Conservation (phyloP, 805 yeast genomes). For the Candida glaebosa region DNA sequence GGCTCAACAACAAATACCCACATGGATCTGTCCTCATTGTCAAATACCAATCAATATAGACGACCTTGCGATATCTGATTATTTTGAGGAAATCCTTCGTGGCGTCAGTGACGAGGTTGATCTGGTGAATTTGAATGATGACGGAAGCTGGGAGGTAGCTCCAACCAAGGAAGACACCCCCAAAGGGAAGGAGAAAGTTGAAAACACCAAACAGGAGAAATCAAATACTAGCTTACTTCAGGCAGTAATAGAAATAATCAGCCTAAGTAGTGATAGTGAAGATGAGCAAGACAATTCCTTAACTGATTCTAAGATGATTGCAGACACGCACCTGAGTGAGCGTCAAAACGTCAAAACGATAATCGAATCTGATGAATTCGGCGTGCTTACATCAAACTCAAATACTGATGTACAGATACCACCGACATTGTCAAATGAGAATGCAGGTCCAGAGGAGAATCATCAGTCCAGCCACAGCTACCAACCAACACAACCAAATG, state of each 20-base stretch:
- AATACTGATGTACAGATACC: no score
- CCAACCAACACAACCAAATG: no score
- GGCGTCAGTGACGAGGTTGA: conserved; percentile 42
- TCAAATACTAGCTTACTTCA: conserved; percentile 7
- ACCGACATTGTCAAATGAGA: no score
- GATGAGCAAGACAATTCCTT: conserved; percentile 22
- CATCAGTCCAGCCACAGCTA: no score
- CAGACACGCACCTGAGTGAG: no score
- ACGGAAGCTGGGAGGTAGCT: conserved; percentile 65
- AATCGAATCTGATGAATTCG: no score
- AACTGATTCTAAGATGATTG: no score
- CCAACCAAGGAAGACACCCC: conserved; percentile 2
- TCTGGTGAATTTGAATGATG: conserved; percentile 60
- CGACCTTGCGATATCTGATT: conserved; percentile 73
- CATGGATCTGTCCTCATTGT: conserved; percentile 91
- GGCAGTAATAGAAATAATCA: conserved; percentile 41
- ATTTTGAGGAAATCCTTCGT: conserved; percentile 57
- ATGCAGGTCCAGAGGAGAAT: no score
- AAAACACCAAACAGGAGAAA: conserved; percentile 1
- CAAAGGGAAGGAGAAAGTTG: conserved; percentile 5
- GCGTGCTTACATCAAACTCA: no score
- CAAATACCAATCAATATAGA: conserved; percentile 46
- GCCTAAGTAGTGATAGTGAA: conserved; percentile 50
- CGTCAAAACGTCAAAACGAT: neutral
- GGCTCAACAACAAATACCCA: conserved; percentile 74